Base-by-base conservation (phyloP, 176 grass and related monocot genomes). In the Guadua angustifolia region DNA sequence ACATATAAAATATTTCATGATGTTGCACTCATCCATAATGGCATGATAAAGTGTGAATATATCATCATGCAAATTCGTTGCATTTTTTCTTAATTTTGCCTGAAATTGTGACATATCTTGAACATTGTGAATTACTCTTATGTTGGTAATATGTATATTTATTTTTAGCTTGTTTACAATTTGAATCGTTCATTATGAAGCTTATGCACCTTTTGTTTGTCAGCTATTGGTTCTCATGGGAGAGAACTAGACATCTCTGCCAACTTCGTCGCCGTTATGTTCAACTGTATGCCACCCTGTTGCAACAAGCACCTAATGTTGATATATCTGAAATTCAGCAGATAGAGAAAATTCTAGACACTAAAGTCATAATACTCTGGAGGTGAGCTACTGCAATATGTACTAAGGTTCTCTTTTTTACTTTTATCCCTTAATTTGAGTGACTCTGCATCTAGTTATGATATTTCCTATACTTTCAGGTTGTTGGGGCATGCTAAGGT, bases 401-500 rank as follows among this genome's bases (percentile, higher is more conserved):
- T 35, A 18, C 43, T 35, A 16, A 14, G 24, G 22, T 83, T 78
- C 9, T 72, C 62, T 70, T 71, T 18, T 18, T 81, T 82, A 57
- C 24, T 29, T 64, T 82, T 52, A 18, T 84, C 4, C 71, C 38
- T 72, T 71, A 46, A 45, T 46, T 43, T 78, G 26, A 46, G 73
- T 53, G 35, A 17, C 36, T 71, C 50, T 66, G 63, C 46, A 47
- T 79, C 67, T 35, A 64, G 33, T 69, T 87, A 62, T 51, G 38
- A 49, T 46, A 69, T 68, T 69, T 16, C 57, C 61, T 69, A 65
- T 87, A 46, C 77, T 86, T 87, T 69, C 71, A 98, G 95, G 83
- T 98, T 98, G 76, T 86, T 98, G 38, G 95, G 83, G 71, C 95
- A 98, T 90, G 95, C 95, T 83, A 98, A 98, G 82, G 93, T 98